phyloP scores from a whole-genome alignment of 2,329 filamentous ascomycete genomes.

The Paracoccidioides brasiliensis region DNA sequence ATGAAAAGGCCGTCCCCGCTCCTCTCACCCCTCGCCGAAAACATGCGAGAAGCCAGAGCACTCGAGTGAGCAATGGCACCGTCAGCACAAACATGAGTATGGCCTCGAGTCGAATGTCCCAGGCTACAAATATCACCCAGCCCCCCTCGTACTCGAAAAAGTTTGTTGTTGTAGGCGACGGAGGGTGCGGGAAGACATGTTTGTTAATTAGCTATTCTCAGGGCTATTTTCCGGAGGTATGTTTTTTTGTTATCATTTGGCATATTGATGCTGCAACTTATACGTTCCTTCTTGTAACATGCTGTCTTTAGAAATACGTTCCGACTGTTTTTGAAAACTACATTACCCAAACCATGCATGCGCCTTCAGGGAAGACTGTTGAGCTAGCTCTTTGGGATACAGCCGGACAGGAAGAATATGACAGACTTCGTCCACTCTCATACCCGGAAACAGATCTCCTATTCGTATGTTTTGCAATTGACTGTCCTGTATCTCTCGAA shows the following conservation, averaged over 20 bases:
- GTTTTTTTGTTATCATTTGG: constrained; percentile 14
- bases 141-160: constrained; percentile 95
- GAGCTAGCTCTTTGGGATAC: constrained; percentile 98
- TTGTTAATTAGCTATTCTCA: constrained; percentile 97
- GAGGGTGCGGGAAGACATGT: constrained; percentile 97
- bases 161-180: constrained; percentile 96
- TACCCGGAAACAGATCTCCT: constrained; percentile 97
- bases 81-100: constrained; percentile 73
- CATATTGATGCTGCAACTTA: background rate
- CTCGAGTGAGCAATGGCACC: constrained; percentile 74
- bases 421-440: constrained; percentile 84
- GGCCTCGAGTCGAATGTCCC: constrained; percentile 56
- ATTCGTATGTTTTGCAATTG: constrained; percentile 98
- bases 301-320: constrained; percentile 74
- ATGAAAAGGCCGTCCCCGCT: constrained; percentile 23
- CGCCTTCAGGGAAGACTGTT: constrained; percentile 78
- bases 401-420: constrained; percentile 96
- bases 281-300: background rate
- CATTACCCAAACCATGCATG: constrained; percentile 91
- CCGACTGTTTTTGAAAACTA: constrained; percentile 99
- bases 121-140: constrained; percentile 75
- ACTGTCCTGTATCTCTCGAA: constrained; percentile 94
- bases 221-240: constrained; percentile 95
- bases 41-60: constrained; percentile 41
- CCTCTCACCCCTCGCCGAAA: constrained; percentile 32